Conservation (phyloP, 2,329 filamentous ascomycete species). For the Lasiodiplodia gonubiensis region DNA sequence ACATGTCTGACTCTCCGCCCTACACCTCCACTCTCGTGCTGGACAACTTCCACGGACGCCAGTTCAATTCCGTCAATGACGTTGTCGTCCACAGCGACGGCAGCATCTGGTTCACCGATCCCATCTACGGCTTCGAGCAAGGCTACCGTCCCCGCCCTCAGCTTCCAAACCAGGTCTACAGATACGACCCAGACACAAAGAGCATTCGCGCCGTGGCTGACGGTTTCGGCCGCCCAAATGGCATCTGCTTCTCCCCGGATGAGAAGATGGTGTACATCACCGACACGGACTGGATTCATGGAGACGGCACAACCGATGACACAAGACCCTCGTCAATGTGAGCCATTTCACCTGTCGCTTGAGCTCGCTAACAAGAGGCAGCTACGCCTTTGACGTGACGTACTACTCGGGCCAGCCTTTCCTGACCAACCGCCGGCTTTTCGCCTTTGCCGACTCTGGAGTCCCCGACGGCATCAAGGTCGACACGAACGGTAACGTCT, state of each 20-base stretch:
- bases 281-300: constrained; percentile 41
- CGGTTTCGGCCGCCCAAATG: constrained; percentile 48
- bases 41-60: constrained; percentile 53
- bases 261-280: constrained; percentile 50
- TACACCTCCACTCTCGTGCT: constrained; percentile 39
- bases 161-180: constrained; percentile 42
- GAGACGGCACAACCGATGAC: constrained; percentile 27
- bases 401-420: constrained; percentile 44
- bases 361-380: constrained; percentile 8
- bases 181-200: constrained; percentile 46
- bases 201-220: constrained; percentile 47
- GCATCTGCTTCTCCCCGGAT: constrained; percentile 51
- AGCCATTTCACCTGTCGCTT: background rate
- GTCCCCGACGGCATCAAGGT: constrained; percentile 57
- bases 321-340: constrained; percentile 29
- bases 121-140: constrained; percentile 38
- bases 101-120: constrained; percentile 56
- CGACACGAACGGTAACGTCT: constrained; percentile 63
- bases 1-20: constrained; percentile 37
- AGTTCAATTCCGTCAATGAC: constrained; percentile 51
- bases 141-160: constrained; percentile 35
- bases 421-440: constrained; percentile 55
- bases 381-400: constrained; percentile 52
- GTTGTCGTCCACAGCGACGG: constrained; percentile 47
- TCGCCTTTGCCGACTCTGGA: constrained; percentile 57